Base-by-base conservation (phyloP, 164 flowering plant genomes). In the Stephania yunnanensis region DNA sequence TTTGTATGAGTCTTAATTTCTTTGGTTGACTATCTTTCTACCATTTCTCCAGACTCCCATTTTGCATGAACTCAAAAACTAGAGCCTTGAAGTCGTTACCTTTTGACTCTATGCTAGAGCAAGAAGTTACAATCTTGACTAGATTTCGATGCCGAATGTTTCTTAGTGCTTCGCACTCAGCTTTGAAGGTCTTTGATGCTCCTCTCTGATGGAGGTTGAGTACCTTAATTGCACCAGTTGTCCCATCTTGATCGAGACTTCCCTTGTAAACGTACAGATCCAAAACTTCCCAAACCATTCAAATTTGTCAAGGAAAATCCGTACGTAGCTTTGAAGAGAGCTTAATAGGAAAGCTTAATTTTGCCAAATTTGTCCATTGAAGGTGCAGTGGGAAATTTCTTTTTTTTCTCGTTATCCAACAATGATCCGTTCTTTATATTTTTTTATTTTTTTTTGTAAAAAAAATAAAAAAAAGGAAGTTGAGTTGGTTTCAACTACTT, bases 1-100 rank as follows among this genome's bases (percentile, higher is more conserved):
- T 61, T 61, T 61, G 65, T 6, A 61, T 8, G 17, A 61, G 74
- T 42, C 50, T 77, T 30, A 72, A 58, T 22, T 22, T 68, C 72
- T 45, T 68, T 48, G 19, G 10, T 20, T 58, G 20, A 17, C 10
- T 17, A 8, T 68, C 6, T 42, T 19, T 30, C 11, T 9, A 46
- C 79, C 79, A 73, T 13, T 73, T 25, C 25, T 77, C 75, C 19
- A 73, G 71, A 46, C 75, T 73, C 45, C 72, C 79, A 69, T 73
- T 73, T 17, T 75, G 58, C 79, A 77, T 68, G 29, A 46, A 77
- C 71, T 77, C 76, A 25, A 71, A 72, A 19, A 76, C 74, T 7
- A 48, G 53, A 48, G 9, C 53, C 12, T 11, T 48, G 12, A 48
- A 48, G 12, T 13, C 76, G 13, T 74, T 69, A 25, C 80, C 76